Conservation (phyloP, 129 eudicot species). For the Helianthus annuus region HanXRQr2.0-SUNRISE NC_035441.2:105328083-105328582, state of each 20-base stretch:
- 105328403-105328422: too few species aligned
- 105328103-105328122: neutral
- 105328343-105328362: neutral
- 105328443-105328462: too few species aligned
- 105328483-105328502: too few species aligned
- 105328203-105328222: slow-evolving; percentile 37
- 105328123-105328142: slow-evolving; percentile 13
- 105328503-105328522: too few species aligned
- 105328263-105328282: slow-evolving; percentile 43
- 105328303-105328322: neutral
- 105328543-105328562: too few species aligned
- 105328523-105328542: too few species aligned
- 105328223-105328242: slow-evolving; percentile 39
- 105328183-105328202: slow-evolving; percentile 49
- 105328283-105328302: neutral
- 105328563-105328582: too few species aligned
- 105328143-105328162: slow-evolving; percentile 26
- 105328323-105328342: slow-evolving; percentile 19
- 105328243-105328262: slow-evolving; percentile 37
- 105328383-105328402: too few species aligned
- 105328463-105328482: neutral
- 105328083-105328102: slow-evolving; percentile 7
- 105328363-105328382: too few species aligned
- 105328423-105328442: too few species aligned
- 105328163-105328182: slow-evolving; percentile 30